Base-by-base conservation (phyloP, 2,329 filamentous ascomycete species). In the Cryphonectria naterciae region DNA sequence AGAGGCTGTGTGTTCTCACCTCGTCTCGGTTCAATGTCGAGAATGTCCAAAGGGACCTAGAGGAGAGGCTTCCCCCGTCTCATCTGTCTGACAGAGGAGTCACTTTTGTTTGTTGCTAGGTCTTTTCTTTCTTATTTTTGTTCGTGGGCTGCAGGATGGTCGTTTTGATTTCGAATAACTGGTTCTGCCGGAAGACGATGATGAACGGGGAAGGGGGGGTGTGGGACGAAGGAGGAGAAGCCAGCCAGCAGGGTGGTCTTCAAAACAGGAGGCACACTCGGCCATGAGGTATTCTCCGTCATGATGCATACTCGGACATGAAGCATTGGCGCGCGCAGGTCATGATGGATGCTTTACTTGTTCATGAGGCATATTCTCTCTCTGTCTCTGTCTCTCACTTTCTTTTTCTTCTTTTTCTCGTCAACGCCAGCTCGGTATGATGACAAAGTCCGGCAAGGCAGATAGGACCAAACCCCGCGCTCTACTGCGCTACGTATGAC, bases 121-220 rank as follows among this genome's bases (percentile, higher is more conserved):
- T 49, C 8, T 13, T 11, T 4, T 22, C 7, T 46, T 19, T 41
- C 28, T 63, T 11, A n/a, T 35, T 15, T 17, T 39, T 32, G 32
- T 6, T 11, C n/a, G 58, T 56, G 19, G 22, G 43, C 67, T 28
- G 62, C 62, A 46, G 67, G 61, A 46, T 60, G 69, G 67, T 49
- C 39, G 69, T 69, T 70, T 70, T 65, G 62, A 39, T 64, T 66
- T 66, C 65, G 58, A 25, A 61, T 32, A 64, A 46, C 22, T 46
- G n/a, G 11, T 7, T 25, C 37, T 64, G 37, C 13, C 39, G 39
- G 39, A 64, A 25, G 61, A 32, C 15, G 25, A 28, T 39, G 46
- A 11, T 13, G 32, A 32, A 25, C 7, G 5, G n/a, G n/a, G n/a
- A n/a, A n/a, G n/a, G n/a, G n/a, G n/a, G n/a, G n/a, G n/a, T n/a